Conservation (phyloP, 2,329 filamentous ascomycete species). For the Colletotrichum orbiculare region DNA sequence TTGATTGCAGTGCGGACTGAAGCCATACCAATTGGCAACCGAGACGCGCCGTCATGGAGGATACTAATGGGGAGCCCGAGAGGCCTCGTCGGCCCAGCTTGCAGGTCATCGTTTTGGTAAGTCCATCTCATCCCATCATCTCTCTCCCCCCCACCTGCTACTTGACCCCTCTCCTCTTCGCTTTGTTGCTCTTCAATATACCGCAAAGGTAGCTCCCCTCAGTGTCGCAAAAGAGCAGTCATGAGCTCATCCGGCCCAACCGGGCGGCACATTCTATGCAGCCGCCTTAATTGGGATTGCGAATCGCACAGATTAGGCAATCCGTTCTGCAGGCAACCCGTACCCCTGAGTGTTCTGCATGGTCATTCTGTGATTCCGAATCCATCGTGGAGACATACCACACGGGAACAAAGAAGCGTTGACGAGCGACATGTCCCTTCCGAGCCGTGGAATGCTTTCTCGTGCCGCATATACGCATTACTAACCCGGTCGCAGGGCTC, state of each 20-base stretch:
- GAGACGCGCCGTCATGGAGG: constrained; percentile 19
- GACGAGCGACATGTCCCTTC: constrained; percentile 1
- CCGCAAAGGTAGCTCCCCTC: not conserved
- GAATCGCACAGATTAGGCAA: constrained; percentile 27
- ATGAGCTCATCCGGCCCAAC: constrained; percentile 12
- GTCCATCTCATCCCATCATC: constrained; percentile 47
- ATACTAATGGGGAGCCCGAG: constrained; percentile 29
- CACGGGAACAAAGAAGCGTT: not conserved
- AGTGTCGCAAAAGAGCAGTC: not conserved
- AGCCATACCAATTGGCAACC: too few relatives aligned
- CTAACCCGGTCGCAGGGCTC: constrained; percentile 71
- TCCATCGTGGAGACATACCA: not conserved
- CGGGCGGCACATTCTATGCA: constrained; percentile 27
- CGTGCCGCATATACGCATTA: not conserved
- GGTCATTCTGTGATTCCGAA: not conserved
- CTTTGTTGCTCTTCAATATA: not conserved
- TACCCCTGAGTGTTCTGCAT: constrained; percentile 16
- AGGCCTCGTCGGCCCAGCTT: constrained; percentile 58
- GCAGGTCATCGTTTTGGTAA: constrained; percentile 81
- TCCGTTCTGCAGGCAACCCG: constrained; percentile 11
- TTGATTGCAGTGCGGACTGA: not conserved
- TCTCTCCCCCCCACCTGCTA: not conserved
- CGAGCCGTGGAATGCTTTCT: constrained; percentile 5
- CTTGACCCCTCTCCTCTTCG: not conserved
- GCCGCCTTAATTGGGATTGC: constrained; percentile 16